Evolutionary conservation across 2,329 filamentous ascomycete genomes (phyloP).

Genomic region (Xylaria sp.): DNA sequence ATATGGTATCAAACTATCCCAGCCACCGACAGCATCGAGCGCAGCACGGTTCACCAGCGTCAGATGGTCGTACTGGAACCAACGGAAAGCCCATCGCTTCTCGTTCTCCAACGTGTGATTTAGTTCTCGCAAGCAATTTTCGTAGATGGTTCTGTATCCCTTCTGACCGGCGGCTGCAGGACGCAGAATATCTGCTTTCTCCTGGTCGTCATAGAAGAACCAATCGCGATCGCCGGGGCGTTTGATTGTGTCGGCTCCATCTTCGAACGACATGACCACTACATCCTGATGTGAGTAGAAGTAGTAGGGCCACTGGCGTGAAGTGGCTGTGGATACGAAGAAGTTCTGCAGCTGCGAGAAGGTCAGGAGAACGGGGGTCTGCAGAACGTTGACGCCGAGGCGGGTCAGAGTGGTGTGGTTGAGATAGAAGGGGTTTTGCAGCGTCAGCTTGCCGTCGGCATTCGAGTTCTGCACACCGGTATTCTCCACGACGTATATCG

Average conservation of each 20-base stretch:
- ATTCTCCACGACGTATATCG: slow-evolving; percentile 63
- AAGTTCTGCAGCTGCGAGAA: slow-evolving; percentile 68
- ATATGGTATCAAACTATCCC: slow-evolving; percentile 63
- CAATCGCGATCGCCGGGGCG: slow-evolving; percentile 45
- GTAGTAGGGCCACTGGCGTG: slow-evolving; percentile 60
- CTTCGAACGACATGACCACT: slow-evolving; percentile 54
- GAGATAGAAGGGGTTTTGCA: slow-evolving; percentile 61
- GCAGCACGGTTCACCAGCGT: slow-evolving; percentile 61
- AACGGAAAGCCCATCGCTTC: slow-evolving; percentile 57
- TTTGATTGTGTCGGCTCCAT: slow-evolving; percentile 44
- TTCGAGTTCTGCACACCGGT: slow-evolving; percentile 60
- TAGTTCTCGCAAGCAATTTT: slow-evolving; percentile 47
- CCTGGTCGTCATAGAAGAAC: slow-evolving; percentile 49
- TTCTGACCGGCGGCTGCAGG: slow-evolving; percentile 44
- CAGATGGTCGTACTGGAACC: slow-evolving; percentile 58
- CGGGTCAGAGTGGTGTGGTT: slow-evolving; percentile 54
- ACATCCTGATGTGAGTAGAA: slow-evolving; percentile 67
- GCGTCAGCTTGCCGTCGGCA: slow-evolving; percentile 51
- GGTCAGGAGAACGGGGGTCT: slow-evolving; percentile 61
- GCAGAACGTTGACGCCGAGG: slow-evolving; percentile 55
- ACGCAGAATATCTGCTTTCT: slow-evolving; percentile 46
- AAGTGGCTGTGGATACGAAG: slow-evolving; percentile 58
- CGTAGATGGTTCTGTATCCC: slow-evolving; percentile 50
- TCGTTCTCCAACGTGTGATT: slow-evolving; percentile 53
- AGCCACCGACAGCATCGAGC: slow-evolving; percentile 58